Percentiles rank a stretch among this genome's conserved stretches.
Evolutionary conservation across 495 filamentous ascomycete genomes (phyloP).

Genomic region (Penicillium cataractarum): DNA sequence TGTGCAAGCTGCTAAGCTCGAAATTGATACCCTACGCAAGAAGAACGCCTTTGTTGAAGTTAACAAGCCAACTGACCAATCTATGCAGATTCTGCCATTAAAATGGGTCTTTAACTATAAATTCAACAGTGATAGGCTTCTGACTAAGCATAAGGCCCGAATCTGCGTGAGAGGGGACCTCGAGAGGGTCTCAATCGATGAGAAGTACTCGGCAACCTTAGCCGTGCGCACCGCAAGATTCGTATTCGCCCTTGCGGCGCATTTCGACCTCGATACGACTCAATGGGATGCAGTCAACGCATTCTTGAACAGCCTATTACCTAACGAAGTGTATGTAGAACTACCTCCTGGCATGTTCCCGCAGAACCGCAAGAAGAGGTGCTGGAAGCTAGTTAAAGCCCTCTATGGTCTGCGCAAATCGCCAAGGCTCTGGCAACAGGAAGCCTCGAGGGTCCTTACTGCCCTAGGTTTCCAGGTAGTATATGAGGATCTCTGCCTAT

Average conservation of each 20-base stretch:
- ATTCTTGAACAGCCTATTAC: no score
- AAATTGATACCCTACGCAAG: neutral
- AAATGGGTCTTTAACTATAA: neutral
- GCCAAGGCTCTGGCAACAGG: neutral
- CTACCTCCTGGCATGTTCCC: no score
- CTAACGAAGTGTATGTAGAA: no score
- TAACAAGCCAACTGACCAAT: neutral
- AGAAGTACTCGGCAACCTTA: no score
- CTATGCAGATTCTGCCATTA: neutral
- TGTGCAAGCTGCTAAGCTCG: neutral
- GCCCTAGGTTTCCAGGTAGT: neutral
- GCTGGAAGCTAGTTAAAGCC: neutral
- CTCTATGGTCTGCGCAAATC: neutral
- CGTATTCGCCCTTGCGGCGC: no score
- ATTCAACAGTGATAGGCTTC: no score
- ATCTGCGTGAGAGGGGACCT: no score
- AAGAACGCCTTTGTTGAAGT: neutral
- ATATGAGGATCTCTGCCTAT: neutral
- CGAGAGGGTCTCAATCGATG: no score
- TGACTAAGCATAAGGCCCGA: no score
- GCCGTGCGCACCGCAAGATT: no score
- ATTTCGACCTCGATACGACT: no score
- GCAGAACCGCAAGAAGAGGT: neutral
- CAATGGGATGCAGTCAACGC: no score
- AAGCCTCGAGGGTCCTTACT: neutral